phyloP scores from a whole-genome alignment of 345 rosid genomes.

The Populus ilicifolia region DNA sequence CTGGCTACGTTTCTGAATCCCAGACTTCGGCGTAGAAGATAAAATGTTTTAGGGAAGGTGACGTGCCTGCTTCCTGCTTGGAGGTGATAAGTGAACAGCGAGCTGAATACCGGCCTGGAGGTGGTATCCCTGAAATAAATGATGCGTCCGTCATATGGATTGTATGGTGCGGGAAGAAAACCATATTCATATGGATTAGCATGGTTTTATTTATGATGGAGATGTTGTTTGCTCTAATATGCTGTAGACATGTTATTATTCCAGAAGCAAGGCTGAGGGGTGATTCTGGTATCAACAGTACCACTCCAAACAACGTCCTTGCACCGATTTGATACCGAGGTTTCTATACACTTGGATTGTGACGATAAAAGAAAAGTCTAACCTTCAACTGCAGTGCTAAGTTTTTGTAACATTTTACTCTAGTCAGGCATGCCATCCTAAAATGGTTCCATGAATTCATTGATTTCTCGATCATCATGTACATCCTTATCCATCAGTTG shows the following conservation, averaged over 20 bases:
- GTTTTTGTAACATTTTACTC: neutral
- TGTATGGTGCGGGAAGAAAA: constrained; percentile 75
- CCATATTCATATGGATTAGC: constrained; percentile 59
- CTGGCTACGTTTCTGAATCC: constrained; percentile 74
- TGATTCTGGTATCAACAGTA: constrained; percentile 18
- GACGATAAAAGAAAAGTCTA: constrained; percentile 14
- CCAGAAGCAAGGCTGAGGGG: constrained; percentile 45
- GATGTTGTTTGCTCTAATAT: constrained; percentile 45
- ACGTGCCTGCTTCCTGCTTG: constrained; percentile 60
- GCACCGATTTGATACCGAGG: constrained; percentile 8
- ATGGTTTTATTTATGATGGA: constrained; percentile 38
- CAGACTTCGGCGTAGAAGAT: constrained; percentile 59
- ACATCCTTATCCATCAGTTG: neutral
- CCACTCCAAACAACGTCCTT: constrained; percentile 11
- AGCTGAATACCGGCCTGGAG: constrained; percentile 58
- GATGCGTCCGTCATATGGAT: constrained; percentile 57
- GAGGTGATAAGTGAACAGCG: constrained; percentile 62
- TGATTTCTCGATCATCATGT: neutral
- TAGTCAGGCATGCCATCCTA: neutral
- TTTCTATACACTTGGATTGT: constrained; percentile 3
- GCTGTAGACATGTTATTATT: constrained; percentile 51
- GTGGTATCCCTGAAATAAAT: constrained; percentile 78
- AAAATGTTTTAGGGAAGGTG: constrained; percentile 54
- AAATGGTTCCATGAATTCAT: neutral
- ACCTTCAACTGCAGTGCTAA: neutral